Conservation (phyloP, 345 rosid species). For the Linum lewisii region DNA sequence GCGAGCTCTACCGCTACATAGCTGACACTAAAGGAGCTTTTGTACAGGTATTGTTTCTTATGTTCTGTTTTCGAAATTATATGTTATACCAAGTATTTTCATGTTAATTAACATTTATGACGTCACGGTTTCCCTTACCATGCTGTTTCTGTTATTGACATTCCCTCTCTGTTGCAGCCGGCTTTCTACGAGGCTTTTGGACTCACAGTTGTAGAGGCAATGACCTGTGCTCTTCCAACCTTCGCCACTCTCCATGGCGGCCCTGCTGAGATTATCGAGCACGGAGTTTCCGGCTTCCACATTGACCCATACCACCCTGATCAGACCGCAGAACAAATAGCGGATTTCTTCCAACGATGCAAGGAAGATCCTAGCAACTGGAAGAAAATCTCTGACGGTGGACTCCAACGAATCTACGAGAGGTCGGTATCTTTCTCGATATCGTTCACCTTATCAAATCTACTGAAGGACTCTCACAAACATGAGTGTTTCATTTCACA, state of each 20-base stretch:
- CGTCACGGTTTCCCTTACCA: too few relatives aligned
- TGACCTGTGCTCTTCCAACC: constrained; percentile 97
- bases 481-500: constrained; percentile 13
- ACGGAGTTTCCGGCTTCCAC: constrained; percentile 79
- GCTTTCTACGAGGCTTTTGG: constrained; percentile 99
- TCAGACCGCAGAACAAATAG: constrained; percentile 48
- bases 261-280: constrained; percentile 89
- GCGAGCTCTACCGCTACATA: constrained; percentile 87
- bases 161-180: constrained; percentile 39
- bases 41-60: constrained; percentile 53
- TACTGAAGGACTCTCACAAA: background rate
- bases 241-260: constrained; percentile 96
- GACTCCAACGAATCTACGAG: constrained; percentile 75
- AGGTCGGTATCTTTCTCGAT: constrained; percentile 28
- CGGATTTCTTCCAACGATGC: constrained; percentile 58
- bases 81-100: too few relatives aligned
- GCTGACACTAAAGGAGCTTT: constrained; percentile 84
- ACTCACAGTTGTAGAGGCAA: constrained; percentile 91
- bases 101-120: too few relatives aligned
- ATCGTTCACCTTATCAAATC: background rate
- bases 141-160: too few relatives aligned
- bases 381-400: constrained; percentile 65
- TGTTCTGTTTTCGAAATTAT: background rate
- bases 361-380: constrained; percentile 71
- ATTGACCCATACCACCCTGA: constrained; percentile 95